Percentiles rank a stretch among this genome's conserved stretches.
Evolutionary conservation across 2,329 filamentous ascomycete species (phyloP).

Genomic region (Calonectria naviculata): DNA sequence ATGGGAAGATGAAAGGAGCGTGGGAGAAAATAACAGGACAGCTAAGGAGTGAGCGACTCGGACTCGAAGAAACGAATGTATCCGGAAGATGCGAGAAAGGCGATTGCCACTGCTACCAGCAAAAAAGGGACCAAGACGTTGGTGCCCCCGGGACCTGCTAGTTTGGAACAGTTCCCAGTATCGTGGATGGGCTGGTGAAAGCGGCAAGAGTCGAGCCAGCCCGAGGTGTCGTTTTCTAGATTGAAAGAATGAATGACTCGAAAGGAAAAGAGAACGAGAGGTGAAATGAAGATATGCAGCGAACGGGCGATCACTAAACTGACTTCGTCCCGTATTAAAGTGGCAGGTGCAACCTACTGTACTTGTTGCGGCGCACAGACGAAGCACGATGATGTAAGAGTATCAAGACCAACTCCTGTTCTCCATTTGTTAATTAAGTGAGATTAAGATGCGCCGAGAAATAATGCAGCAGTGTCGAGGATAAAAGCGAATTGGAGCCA

Average conservation of each 20-base stretch:
- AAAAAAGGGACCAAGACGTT: constrained; percentile 1
- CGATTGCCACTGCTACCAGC: neutral
- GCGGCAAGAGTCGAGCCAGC: constrained; percentile 5
- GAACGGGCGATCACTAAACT: neutral
- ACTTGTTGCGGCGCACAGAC: constrained; percentile 3
- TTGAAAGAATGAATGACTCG: neutral
- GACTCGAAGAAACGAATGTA: neutral
- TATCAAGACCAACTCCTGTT: neutral
- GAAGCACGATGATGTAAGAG: constrained; percentile 4
- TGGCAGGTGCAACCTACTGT: neutral
- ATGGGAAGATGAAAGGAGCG: neutral
- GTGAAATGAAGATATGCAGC: neutral
- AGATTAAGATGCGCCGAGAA: neutral
- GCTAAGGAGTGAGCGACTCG: neutral
- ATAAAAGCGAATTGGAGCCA: neutral
- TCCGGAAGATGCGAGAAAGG: neutral
- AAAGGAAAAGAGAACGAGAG: neutral
- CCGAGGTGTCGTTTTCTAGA: neutral
- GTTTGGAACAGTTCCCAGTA: constrained; percentile 3
- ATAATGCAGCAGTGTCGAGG: neutral
- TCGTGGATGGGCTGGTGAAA: neutral
- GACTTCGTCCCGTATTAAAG: constrained; percentile 6
- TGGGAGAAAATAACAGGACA: neutral
- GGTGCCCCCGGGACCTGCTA: neutral
- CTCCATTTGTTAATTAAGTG: neutral